phyloP scores from a whole-genome alignment of 2,329 filamentous ascomycete species.

The Ophiocordyceps polyrhachis-furcata region DNA sequence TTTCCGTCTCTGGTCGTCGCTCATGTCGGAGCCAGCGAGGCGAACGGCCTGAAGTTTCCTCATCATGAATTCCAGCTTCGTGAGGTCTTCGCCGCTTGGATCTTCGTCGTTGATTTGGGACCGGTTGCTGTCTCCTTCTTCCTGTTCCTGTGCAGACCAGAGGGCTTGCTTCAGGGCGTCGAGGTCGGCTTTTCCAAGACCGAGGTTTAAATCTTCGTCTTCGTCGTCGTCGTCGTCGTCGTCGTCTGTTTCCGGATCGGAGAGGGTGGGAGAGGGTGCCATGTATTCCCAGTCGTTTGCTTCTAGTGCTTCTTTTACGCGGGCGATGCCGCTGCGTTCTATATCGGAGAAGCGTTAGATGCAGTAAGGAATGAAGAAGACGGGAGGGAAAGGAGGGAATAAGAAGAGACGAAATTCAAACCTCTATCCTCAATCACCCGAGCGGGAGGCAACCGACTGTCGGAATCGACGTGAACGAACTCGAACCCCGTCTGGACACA shows the following conservation, averaged over 20 bases:
- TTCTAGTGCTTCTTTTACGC: slow-evolving; percentile 42
- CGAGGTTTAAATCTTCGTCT: slow-evolving; percentile 29
- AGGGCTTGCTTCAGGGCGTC: slow-evolving; percentile 32
- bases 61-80: slow-evolving; percentile 45
- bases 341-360: neutral
- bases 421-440: slow-evolving; percentile 47
- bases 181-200: slow-evolving; percentile 33
- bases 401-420: no score
- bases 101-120: neutral
- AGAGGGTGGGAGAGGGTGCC: neutral
- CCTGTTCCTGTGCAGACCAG: slow-evolving; percentile 20
- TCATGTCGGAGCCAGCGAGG: slow-evolving; percentile 39
- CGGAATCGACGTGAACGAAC: slow-evolving; percentile 35
- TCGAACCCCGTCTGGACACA: slow-evolving; percentile 40
- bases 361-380: no score
- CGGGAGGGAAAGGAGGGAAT: no score
- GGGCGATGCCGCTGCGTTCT: slow-evolving; percentile 41
- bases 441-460: slow-evolving; percentile 15
- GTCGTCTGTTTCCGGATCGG: slow-evolving; percentile 8
- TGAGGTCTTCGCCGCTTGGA: slow-evolving; percentile 28
- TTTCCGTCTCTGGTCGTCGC: slow-evolving; percentile 39
- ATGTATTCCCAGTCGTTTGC: slow-evolving; percentile 42
- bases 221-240: slow-evolving; percentile 28
- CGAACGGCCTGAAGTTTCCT: slow-evolving; percentile 40
- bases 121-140: neutral